These are phyloP conservation scores for Pleurostoma richardsiae DNA, from an alignment of 2,329 filamentous ascomycete genomes.

Conservation along the genomic window DNA sequence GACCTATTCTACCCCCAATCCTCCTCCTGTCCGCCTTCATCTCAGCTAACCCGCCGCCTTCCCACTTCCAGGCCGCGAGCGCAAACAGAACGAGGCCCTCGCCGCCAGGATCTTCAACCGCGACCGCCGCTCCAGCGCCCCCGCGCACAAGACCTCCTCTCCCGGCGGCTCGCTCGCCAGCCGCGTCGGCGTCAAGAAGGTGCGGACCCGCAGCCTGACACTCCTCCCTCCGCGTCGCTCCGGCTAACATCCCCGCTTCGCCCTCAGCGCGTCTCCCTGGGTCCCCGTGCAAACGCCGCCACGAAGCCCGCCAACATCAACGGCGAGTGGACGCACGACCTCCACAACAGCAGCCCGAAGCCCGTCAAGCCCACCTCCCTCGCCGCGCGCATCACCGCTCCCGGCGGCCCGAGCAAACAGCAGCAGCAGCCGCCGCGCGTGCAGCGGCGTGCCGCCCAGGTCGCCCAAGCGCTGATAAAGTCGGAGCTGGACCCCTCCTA, in stretches of 20 bases:
- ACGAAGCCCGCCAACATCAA: constrained; percentile 51
- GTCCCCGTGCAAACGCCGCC: constrained; percentile 11
- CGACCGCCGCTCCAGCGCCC: constrained; percentile 52
- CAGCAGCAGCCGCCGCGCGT: constrained; percentile 16
- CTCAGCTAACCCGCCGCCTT: constrained; percentile 3
- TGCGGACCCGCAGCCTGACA: constrained; percentile 22
- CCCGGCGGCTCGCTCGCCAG: constrained; percentile 59
- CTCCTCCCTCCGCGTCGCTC: neutral
- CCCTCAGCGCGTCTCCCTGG: neutral
- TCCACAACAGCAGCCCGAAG: constrained; percentile 46
- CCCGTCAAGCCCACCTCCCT: constrained; percentile 32
- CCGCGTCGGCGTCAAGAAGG: constrained; percentile 70
- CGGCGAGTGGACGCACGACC: constrained; percentile 67
- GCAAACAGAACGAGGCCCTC: constrained; percentile 67
- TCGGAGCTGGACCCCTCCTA: constrained; percentile 27
- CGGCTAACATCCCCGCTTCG: neutral
- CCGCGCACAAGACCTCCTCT: constrained; percentile 39
- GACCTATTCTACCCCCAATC: constrained; percentile 1
- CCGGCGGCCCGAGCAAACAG: constrained; percentile 22
- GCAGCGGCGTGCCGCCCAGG: constrained; percentile 30
- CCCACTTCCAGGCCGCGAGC: constrained; percentile 49
- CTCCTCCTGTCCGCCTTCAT: neutral
- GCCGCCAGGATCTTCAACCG: constrained; percentile 66
- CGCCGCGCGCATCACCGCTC: constrained; percentile 38
- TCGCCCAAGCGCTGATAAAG: constrained; percentile 39